A percentile compares a stretch with the other conserved stretches of the same genome.
These are phyloP conservation scores for Phytophthora ohioensis DNA, from an alignment of 352 stramenopile species.

Conservation along the genomic window DNA sequence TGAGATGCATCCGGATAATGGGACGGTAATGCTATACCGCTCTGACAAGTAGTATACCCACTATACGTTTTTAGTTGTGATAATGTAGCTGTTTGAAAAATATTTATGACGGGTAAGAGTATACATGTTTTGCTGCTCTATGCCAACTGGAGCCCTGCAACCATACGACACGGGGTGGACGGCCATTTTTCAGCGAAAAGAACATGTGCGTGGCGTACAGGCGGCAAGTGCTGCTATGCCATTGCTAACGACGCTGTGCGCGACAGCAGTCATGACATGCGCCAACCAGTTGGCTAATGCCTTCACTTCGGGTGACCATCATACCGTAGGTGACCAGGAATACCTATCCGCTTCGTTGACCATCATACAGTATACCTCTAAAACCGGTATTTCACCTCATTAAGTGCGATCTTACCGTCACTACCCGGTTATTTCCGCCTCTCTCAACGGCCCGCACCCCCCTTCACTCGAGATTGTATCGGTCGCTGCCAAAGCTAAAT, in stretches of 20 bases:
- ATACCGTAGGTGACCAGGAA: background rate
- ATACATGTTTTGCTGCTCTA: constrained; percentile 17
- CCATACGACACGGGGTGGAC: constrained; percentile 24
- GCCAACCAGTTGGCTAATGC: constrained; percentile 4
- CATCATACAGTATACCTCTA: background rate
- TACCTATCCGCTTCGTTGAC: background rate
- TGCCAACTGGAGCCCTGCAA: constrained; percentile 19
- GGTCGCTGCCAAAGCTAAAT: constrained; percentile 6
- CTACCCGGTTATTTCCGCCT: background rate
- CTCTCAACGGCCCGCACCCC: background rate
- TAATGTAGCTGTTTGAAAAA: too few species aligned
- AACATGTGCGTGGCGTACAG: constrained; percentile 5
- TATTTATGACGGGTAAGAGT: too few species aligned
- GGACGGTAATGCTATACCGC: background rate
- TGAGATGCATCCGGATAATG: background rate
- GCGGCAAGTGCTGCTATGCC: constrained; percentile 10
- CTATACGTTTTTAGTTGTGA: background rate
- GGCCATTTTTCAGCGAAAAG: constrained; percentile 36
- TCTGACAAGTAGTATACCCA: background rate
- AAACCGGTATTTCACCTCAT: background rate
- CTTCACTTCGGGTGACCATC: too few species aligned
- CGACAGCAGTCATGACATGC: constrained; percentile 5
- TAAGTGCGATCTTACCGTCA: constrained; percentile 4
- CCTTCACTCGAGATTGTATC: constrained; percentile 33
- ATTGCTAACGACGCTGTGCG: background rate